Evolutionary conservation across 2,329 filamentous ascomycete species (phyloP).

Genomic region (Karstenula rhodostoma): DNA sequence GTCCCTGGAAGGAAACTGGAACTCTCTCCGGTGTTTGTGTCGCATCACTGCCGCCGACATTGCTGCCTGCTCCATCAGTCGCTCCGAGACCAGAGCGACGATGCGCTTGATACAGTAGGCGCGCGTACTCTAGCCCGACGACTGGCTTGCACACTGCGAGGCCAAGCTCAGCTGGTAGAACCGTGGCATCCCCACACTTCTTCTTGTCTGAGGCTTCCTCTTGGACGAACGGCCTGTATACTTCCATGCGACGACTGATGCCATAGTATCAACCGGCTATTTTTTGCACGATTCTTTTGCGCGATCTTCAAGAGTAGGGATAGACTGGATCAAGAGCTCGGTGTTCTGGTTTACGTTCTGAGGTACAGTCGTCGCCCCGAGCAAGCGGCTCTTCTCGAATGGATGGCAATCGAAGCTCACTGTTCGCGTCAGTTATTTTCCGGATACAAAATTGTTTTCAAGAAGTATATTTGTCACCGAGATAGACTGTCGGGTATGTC

Average conservation of each 20-base stretch:
- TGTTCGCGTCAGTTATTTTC: conserved; percentile 36
- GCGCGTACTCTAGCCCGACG: conserved; percentile 37
- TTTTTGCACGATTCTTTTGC: conserved; percentile 43
- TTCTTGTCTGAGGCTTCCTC: conserved; percentile 39
- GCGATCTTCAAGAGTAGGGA: conserved; percentile 50
- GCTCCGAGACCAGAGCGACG: conserved; percentile 44
- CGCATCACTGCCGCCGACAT: conserved; percentile 29
- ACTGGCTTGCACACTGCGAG: conserved; percentile 40
- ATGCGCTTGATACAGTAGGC: conserved; percentile 48
- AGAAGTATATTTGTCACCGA: conserved; percentile 30
- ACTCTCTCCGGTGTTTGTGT: conserved; percentile 33
- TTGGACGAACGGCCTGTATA: conserved; percentile 40
- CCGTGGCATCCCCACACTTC: conserved; percentile 50
- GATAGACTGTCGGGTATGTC: conserved; percentile 29
- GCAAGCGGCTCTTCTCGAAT: conserved; percentile 12
- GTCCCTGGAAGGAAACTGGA: conserved; percentile 38
- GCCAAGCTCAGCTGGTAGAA: conserved; percentile 43
- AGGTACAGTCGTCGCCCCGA: conserved; percentile 37
- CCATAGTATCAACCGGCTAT: conserved; percentile 44
- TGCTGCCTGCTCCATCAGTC: conserved; percentile 35
- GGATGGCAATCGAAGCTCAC: conserved; percentile 29
- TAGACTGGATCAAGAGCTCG: conserved; percentile 53
- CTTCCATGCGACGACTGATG: conserved; percentile 48
- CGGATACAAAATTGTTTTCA: conserved; percentile 31
- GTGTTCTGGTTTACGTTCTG: conserved; percentile 47